Evolutionary conservation across 495 filamentous ascomycete genomes (phyloP), one percentile per base, ranked within the genome.

Genomic region (Podospora anserina): DNA sequence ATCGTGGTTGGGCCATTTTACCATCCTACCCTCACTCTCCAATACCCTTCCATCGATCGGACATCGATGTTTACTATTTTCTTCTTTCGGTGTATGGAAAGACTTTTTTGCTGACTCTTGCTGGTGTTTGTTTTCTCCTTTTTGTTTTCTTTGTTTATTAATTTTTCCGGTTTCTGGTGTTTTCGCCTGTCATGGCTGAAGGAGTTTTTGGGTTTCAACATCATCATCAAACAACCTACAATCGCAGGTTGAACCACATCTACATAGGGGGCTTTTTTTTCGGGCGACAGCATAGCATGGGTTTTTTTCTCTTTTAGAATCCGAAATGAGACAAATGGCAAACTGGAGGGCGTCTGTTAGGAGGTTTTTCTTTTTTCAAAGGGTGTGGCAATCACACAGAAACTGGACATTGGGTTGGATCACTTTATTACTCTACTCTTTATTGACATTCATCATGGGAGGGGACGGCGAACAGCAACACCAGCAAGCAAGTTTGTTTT

Each of bases 1-100:
- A 78, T 85, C 85, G 85, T 86, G 83, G 84, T 84, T 84, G 79
- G 70, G 79, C 69, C 68, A 71, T 69, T 23, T 23, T 73, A 77
- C 69, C 68, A 70, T 76, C 75, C 67, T 64, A 58, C 39, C 39
- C 39, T 49, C 39, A 49, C 39, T 49, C 68, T 72, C 61, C 55
- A 28, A 57, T 18, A 16, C 32, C 30, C 60, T 60, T 68, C 63
- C 67, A 66, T 69, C 69, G 67, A 71, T 72, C 63, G 69, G 66
- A 55, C 54, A 64, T 61, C 23, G 62, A 61, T 56, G 58, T 66
- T 28, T 65, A 13, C 39, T 63, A 53, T 68, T 65, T 63, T 63
- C 39, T 67, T 63, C 68, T 68, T 61, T 64, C 65, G 61, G 67
- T 53, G 70, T 64, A 64, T 69, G 27, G 67, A 49, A 71, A 64